Conservation (phyloP, 768 basidiomycete species). For the Cystoderma amianthinum region DNA sequence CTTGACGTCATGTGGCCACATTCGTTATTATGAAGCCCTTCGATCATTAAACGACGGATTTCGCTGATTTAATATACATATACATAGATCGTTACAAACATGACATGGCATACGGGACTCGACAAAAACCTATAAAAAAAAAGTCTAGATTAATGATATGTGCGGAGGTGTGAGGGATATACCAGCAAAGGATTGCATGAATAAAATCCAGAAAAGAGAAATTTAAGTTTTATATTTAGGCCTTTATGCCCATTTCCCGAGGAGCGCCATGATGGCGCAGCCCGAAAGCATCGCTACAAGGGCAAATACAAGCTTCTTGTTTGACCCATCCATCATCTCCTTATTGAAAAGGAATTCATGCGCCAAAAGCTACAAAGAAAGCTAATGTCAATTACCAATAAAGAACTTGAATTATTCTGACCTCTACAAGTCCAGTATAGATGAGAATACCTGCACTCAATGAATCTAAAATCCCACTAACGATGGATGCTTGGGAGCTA, state of each 20-base stretch:
- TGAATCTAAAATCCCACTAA: slow-evolving; percentile 81
- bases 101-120: too few species aligned
- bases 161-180: too few species aligned
- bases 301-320: slow-evolving; percentile 62
- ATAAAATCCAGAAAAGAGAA: too few species aligned
- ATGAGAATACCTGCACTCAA: slow-evolving; percentile 83
- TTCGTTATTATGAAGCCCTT: too few species aligned
- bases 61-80: too few species aligned
- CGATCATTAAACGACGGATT: too few species aligned
- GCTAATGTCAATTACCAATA: not conserved
- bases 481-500: slow-evolving; percentile 68
- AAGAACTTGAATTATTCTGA: slow-evolving; percentile 22
- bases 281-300: slow-evolving; percentile 71
- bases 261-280: slow-evolving; percentile 79
- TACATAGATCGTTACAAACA: too few species aligned
- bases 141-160: too few species aligned
- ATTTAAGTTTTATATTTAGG: too few species aligned
- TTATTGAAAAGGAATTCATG: slow-evolving; percentile 93
- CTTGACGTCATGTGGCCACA: too few species aligned
- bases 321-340: slow-evolving; percentile 71
- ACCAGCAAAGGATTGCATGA: too few species aligned
- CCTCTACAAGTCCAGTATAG: slow-evolving; percentile 85
- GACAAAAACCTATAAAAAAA: too few species aligned
- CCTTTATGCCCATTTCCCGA: slow-evolving; percentile 90
- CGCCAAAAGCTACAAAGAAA: slow-evolving; percentile 58